Evolutionary conservation across 805 yeast species (phyloP), one percentile per base, ranked within the genome.

Genomic region (Saccharomycopsis fermentans): DNA sequence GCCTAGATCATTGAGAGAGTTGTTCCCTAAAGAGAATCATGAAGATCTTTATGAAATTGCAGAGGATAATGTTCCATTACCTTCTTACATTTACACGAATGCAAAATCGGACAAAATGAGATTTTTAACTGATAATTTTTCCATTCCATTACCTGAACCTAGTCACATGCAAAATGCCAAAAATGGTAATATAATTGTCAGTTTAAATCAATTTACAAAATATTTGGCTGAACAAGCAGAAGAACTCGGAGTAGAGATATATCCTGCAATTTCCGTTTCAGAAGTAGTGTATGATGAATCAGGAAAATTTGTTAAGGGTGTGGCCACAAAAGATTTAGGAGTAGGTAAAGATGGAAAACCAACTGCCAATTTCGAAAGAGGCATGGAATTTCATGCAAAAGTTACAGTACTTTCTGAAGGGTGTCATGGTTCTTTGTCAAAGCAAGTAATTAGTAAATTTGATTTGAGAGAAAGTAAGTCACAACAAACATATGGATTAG

Each of bases 351-450:
- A 78, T 59, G 97, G 96, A 19, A 69, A 74, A 36, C 96, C 96
- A 34, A 87, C 55, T 66, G 87, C 80, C 63, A 76, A 81, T n/a
- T 94, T 89, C 71, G 97, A 94, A 71, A 80, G 96, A 63, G 99
- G 99, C 27, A 88, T 94, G 97, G 98, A 90, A 71, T 94, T 94
- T 71, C 94, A 86, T 65, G 89, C 99, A 4, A 81, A 94, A 65
- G 77, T 85, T 60, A 91, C 97, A 0, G 86, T 94, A 17, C 77
- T 94, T 35, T 96, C 96, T 4, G 99, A 94, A 73, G 99, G 99
- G n/a, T 94, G 99, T 69, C 98, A 91, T 71, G 99, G 99, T 0
- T 90, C 97, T 1, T 74, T 94, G 57, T 77, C 91, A 12, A 92
- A 94, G 69, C 81, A 86, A 68, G 84, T 82, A 0, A 85, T 92